Percentiles rank a stretch among this genome's conserved stretches.
phyloP scores from a whole-genome alignment of 1,284 basidiomycete genomes.

The Cryptococcus floricola region DNA sequence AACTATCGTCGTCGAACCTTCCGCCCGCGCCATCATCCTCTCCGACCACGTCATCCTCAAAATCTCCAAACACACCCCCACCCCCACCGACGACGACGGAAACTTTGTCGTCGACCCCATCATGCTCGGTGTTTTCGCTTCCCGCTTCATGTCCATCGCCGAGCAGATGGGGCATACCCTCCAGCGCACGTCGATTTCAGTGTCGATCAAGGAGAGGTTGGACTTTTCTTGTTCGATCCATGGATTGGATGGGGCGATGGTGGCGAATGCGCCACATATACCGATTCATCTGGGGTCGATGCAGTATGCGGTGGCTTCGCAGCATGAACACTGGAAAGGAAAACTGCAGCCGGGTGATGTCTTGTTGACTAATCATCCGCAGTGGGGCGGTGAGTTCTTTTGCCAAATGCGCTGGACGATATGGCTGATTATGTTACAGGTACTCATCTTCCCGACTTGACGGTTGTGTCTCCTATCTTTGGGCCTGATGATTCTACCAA shows the following conservation, averaged over 20 bases:
- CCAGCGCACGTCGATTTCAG: constrained; percentile 51
- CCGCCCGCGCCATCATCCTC: constrained; percentile 21
- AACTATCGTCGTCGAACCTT: constrained; percentile 30
- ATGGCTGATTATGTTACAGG: constrained; percentile 19
- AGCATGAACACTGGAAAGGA: constrained; percentile 27
- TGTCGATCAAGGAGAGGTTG: constrained; percentile 42
- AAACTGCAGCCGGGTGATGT: constrained; percentile 49
- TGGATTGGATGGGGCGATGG: constrained; percentile 48
- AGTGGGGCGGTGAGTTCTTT: constrained; percentile 35
- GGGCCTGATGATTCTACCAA: constrained; percentile 14
- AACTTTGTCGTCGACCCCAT: constrained; percentile 43
- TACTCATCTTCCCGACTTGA: constrained; percentile 53
- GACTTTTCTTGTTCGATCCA: constrained; percentile 51
- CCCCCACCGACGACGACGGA: not conserved
- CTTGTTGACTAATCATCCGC: constrained; percentile 52
- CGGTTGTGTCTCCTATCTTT: constrained; percentile 41
- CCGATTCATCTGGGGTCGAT: constrained; percentile 35
- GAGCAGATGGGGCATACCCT: constrained; percentile 54
- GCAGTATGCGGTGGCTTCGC: constrained; percentile 35
- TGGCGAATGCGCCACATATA: constrained; percentile 46
- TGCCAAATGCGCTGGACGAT: no score
- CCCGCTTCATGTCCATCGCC: constrained; percentile 52
- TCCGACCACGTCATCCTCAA: constrained; percentile 61
- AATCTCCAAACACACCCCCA: no score
- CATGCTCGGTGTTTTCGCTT: constrained; percentile 51